A percentile compares a stretch with the other conserved stretches of the same genome.
Conservation (phyloP, 805 yeast genomes). For the Saturnispora saitoi region DNA sequence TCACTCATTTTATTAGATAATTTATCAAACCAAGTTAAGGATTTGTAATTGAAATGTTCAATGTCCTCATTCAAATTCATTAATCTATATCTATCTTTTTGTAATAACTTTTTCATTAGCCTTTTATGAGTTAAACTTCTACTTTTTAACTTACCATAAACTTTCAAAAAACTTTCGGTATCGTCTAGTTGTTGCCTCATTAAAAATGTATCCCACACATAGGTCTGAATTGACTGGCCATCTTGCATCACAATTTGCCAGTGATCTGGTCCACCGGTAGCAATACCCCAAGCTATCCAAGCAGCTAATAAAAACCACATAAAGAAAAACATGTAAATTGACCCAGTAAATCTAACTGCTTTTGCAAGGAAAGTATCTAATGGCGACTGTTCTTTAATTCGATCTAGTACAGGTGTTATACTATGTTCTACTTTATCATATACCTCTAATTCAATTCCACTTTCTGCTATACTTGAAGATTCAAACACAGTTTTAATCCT, state of each 20-base stretch:
- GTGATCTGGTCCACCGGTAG: constrained; percentile 24
- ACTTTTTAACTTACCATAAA: constrained; percentile 25
- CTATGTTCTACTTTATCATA: background rate
- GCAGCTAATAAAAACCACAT: constrained; percentile 20
- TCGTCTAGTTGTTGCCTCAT: constrained; percentile 32
- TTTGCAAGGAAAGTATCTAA: constrained; percentile 10
- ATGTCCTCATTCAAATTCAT: constrained; percentile 8
- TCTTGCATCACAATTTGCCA: constrained; percentile 38
- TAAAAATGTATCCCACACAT: constrained; percentile 33
- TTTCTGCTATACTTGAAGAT: background rate
- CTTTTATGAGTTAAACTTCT: constrained; percentile 21
- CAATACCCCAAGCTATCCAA: constrained; percentile 20
- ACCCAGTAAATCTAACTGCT: constrained; percentile 16
- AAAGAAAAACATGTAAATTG: constrained; percentile 18
- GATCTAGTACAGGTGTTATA: background rate
- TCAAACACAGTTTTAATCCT: background rate
- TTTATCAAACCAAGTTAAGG: constrained; percentile 29
- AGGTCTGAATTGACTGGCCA: constrained; percentile 33
- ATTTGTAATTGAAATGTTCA: constrained; percentile 13
- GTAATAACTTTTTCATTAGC: constrained; percentile 7
- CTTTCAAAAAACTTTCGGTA: constrained; percentile 22
- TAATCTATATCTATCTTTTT: background rate
- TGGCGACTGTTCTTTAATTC: constrained; percentile 7
- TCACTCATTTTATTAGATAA: constrained; percentile 21
- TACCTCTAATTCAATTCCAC: background rate